These are phyloP conservation scores for Plasmodium gaboni DNA, from an alignment of 169 alveolate genomes.

Conservation along the genomic window DNA sequence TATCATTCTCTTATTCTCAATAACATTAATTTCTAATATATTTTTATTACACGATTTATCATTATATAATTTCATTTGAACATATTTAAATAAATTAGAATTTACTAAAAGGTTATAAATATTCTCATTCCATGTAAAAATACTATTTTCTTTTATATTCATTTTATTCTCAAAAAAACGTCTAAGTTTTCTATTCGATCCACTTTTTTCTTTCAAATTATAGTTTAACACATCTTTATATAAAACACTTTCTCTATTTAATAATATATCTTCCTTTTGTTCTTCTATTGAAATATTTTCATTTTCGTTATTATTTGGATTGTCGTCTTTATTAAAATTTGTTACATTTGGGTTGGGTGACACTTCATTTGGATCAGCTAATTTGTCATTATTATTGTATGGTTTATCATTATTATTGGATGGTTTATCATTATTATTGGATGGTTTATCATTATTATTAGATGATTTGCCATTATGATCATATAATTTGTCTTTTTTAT, in stretches of 20 bases:
- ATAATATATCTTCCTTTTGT: neutral
- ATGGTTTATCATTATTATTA: no score
- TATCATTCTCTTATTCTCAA: constrained; percentile 51
- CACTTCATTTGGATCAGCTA: no score
- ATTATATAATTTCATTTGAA: constrained; percentile 33
- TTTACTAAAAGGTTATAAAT: constrained; percentile 38
- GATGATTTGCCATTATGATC: no score
- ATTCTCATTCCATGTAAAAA: constrained; percentile 68
- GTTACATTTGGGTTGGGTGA: no score
- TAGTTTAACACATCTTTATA: constrained; percentile 15
- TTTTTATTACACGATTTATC: constrained; percentile 34
- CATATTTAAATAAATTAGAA: constrained; percentile 49
- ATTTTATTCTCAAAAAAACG: constrained; percentile 56
- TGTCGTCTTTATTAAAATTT: no score
- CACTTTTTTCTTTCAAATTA: constrained; percentile 9
- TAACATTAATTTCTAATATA: constrained; percentile 41
- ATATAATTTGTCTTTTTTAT: no score
- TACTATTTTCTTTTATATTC: constrained; percentile 63
- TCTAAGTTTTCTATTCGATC: constrained; percentile 1
- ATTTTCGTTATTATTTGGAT: neutral
- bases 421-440: no score
- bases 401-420: no score
- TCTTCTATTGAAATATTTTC: no score
- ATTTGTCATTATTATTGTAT: no score
- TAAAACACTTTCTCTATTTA: constrained; percentile 26